Conservation (phyloP, 306 rosid species). For the Ziziphus jujuba region DNA sequence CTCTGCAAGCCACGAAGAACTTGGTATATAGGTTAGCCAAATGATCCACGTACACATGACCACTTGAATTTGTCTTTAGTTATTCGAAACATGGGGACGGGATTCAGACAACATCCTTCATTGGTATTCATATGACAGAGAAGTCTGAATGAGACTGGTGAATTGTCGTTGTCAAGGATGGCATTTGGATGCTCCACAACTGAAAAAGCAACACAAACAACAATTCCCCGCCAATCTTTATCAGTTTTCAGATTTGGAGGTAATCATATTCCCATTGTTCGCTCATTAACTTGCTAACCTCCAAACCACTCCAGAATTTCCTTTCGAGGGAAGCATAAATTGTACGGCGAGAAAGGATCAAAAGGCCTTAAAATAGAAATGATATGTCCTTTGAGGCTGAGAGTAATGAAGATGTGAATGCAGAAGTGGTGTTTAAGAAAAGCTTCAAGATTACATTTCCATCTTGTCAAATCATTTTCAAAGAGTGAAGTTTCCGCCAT, state of each 20-base stretch:
- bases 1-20: not conserved
- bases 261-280: not conserved
- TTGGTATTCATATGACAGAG: constrained; percentile 1
- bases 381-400: no score
- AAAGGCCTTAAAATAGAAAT: no score
- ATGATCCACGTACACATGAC: not conserved
- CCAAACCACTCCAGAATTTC: not conserved
- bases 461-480: not conserved
- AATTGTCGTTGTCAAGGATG: not conserved
- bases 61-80: not conserved
- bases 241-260: constrained; percentile 5
- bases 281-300: not conserved
- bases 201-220: constrained; percentile 7
- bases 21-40: constrained; percentile 19
- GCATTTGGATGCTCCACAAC: not conserved
- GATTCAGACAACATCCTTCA: constrained; percentile 8
- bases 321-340: not conserved
- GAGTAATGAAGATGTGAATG: no score
- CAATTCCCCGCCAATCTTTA: constrained; percentile 16
- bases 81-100: not conserved
- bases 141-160: not conserved
- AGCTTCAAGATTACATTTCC: not conserved
- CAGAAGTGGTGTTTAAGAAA: no score
- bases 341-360: not conserved
- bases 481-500: not conserved